Base-by-base conservation (phyloP, 768 basidiomycete species). In the Postia placenta region DNA sequence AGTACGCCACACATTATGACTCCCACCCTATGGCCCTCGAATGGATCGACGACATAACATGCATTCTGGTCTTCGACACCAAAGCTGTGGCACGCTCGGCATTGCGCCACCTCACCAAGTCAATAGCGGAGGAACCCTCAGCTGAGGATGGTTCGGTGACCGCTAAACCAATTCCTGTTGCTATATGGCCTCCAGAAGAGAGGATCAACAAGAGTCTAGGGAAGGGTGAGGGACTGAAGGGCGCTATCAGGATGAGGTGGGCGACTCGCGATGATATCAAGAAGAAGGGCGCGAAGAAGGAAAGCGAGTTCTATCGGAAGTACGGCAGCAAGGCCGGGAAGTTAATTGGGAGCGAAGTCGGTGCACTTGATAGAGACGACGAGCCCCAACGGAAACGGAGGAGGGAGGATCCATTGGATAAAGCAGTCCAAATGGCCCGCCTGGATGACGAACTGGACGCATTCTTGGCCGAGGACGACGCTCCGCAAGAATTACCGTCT, bases 41-140 rank as follows among this genome's bases (percentile, higher is more conserved):
- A 68, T 92, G 90, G 90, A 75, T 92, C 17, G 81, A 90, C 63
- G 90, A 92, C 67, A 83, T 71, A 20, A 89, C 85, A 22, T 91
- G 87, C 56, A 75, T 92, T 3, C 70, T 92, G 44, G 84, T 92
- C 37, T 92, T 89, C 60, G 66, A 74, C 25, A 74, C 78, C 33
- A 78, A 73, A 44, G 52, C 67, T 30, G 64, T 71, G 11, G 87
- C 87, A 11, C 73, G 75, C 22, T 56, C 67, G 1, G 83, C 78
- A 1, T 73, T 75, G 55, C 65, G 68, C 11, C 60, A 59, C 19
- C 72, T 89, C 15, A 74, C 74, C 56, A 83, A 82, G 62, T 66
- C 73, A 14, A 53, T 65, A 7, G 56, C 68, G 4, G 82, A 84
- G 55, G 71, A 76, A 37, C 69, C 74, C 4, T 80, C 81, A 41